Conservation (phyloP, 1,284 basidiomycete genomes). For the Sphagnurus paluster region DNA sequence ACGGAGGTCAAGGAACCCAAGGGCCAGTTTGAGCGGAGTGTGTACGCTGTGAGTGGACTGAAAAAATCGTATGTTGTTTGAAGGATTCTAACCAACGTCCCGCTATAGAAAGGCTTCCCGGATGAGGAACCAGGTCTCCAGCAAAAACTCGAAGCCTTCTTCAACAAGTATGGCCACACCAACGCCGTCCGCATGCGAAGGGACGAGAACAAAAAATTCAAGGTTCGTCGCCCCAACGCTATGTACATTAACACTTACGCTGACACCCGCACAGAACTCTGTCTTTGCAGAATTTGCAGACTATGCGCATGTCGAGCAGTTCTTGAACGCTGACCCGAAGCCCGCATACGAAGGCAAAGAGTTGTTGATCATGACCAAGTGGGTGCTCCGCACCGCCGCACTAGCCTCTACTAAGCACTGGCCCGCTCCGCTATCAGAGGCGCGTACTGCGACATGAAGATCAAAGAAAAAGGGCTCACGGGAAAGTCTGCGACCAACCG, state of each 20-base stretch:
- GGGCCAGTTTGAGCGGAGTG: constrained; percentile 75
- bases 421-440: constrained; percentile 46
- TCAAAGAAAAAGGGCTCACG: constrained; percentile 89
- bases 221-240: no score
- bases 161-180: constrained; percentile 79
- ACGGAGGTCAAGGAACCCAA: constrained; percentile 74
- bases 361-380: constrained; percentile 89
- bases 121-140: constrained; percentile 75
- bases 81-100: neutral
- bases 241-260: no score
- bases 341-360: constrained; percentile 77
- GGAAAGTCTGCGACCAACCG: constrained; percentile 63
- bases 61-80: constrained; percentile 5
- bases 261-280: no score
- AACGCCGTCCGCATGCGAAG: constrained; percentile 89
- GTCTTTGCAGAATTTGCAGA: constrained; percentile 92
- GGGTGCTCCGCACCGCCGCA: constrained; percentile 22
- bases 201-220: constrained; percentile 79
- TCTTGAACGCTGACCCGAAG: constrained; percentile 80
- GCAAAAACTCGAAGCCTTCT: constrained; percentile 80
- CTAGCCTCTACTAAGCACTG: neutral
- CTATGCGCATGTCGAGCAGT: constrained; percentile 68
- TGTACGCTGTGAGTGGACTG: constrained; percentile 73
- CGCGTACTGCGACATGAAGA: constrained; percentile 95
- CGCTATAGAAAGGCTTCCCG: constrained; percentile 83